Conservation (phyloP, 2,329 filamentous ascomycete species). For the Venturia pyrina region DNA sequence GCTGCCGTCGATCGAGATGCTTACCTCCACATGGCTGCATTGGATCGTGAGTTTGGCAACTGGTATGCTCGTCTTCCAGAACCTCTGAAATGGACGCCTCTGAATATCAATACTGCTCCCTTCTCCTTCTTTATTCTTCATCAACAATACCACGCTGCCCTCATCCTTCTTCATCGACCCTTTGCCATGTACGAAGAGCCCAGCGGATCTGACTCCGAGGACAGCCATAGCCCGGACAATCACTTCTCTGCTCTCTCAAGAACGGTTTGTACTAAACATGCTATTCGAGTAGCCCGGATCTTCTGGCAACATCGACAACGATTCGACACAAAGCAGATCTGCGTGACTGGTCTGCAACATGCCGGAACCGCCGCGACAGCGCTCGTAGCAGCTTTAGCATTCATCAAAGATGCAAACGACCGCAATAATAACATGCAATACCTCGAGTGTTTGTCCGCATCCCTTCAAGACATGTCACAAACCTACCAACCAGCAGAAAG, state of each 20-base stretch:
- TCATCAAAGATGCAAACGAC: constrained; percentile 29
- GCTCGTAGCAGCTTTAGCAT: constrained; percentile 38
- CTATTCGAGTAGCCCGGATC: constrained; percentile 42
- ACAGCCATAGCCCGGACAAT: constrained; percentile 26
- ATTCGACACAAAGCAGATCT: constrained; percentile 42
- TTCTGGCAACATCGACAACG: constrained; percentile 46
- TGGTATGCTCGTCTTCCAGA: constrained; percentile 45
- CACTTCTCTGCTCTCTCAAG: constrained; percentile 39
- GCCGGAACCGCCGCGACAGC: constrained; percentile 45
- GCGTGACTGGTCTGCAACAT: constrained; percentile 43
- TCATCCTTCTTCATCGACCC: constrained; percentile 44
- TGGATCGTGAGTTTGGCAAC: constrained; percentile 44
- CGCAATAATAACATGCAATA: constrained; percentile 37
- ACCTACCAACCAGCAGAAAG: constrained; percentile 44
- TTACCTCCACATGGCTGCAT: constrained; percentile 40
- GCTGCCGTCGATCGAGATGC: constrained; percentile 34
- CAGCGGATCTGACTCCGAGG: constrained; percentile 24
- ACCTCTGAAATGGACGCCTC: constrained; percentile 26
- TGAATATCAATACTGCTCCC: constrained; percentile 26
- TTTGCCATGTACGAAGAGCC: constrained; percentile 43
- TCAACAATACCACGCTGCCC: constrained; percentile 45
- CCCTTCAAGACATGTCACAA: constrained; percentile 43
- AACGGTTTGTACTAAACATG: constrained; percentile 45
- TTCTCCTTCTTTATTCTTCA: constrained; percentile 43
- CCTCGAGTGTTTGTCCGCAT: constrained; percentile 43